Base-by-base conservation (phyloP, 257 asterid species). In the Jasminum sambac region DNA sequence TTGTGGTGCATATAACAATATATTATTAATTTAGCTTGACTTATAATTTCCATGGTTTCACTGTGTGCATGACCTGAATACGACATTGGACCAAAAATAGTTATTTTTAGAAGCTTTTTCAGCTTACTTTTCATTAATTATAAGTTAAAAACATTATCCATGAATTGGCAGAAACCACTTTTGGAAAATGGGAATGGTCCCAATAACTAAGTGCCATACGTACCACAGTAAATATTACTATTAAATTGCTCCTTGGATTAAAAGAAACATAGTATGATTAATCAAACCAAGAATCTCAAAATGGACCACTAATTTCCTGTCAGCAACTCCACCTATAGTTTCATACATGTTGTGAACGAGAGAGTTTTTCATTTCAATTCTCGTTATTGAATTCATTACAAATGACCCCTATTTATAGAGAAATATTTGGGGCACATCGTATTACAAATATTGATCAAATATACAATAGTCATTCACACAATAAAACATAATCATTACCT, bases 91-190 rank as follows among this genome's bases (percentile, higher is more conserved):
- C 59, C 13, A 50, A 17, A 50, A 50, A 50, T 7, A 50, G 24
- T 50, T 55, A 55, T 55, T 55, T 55, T 55, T 11, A 19, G 30
- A 19, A 19, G 34, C 62, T 19, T 55, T 21, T 55, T 6, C 36
- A 21, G 34, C 62, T 55, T 55, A 55, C 62, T 55, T 55, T 55
- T 55, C 8, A 55, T 55, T 55, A 23, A 55, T 55, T 55, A 55
- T 10, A 55, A 55, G n/a, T 23, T 23, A 21, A 55, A 55, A 23
- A 55, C 36, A 55, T 55, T 55, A 55, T 55, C 62, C 6, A 46
- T 46, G 57, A 46, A 46, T 46, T 14, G 57, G 57, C 37, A 13
- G 48, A 63, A 23, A 8, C 57, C 62, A 36, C 71, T 64, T 73
- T 39, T 16, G 72, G 42, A 42, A 52, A 37, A 11, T 58, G 67